Base-by-base conservation (phyloP, 2,329 filamentous ascomycete genomes). In the Beauveria scarabaeidicola region DNA sequence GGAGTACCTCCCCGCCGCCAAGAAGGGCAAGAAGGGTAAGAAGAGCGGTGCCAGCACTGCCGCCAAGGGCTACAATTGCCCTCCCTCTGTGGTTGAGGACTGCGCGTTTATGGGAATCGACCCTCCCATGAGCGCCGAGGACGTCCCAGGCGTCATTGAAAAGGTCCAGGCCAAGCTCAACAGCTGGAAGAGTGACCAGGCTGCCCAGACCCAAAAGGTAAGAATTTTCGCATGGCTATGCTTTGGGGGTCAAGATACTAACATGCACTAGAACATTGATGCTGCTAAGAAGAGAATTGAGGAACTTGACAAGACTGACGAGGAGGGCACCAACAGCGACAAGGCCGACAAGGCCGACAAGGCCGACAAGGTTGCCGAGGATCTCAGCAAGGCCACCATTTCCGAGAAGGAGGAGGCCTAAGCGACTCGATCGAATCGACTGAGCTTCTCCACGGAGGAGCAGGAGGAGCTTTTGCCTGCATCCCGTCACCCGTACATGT, bases 211-310 rank as follows among this genome's bases (percentile, higher is more conserved):
- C 21, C 84, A 94, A 73, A 88, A 90, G 78, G 94, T 96, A 77
- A 80, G 87, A 68, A 52, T 60, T 19, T 19, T 38, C 3, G 6
- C 17, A 41, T 4, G 3, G 7, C 40, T 41, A 23, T 19, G n/a
- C 32, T 13, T n/a, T 17, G 32, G 21, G 38, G 17, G 32, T 11
- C 56, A 38, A 7, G 58, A 64, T 65, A 61, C 69, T 77, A 69
- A 77, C 62, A 8, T 32, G 8, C 8, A 43, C 27, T 44, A 97
- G 94, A 99, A 99, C 81, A 88, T 97, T 63, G 90, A 91, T 64
- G 96, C 97, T 77, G 94, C 94, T 63, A 89, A 96, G 80, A 93
- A 93, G 75, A 91, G 97, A 75, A 95, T 99, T 64, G 90, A 92
- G 72, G 86, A 87, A 66, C 84, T 97, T 59, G 93, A 97, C 68